Evolutionary conservation across 2,329 filamentous ascomycete genomes (phyloP).

Genomic region (Ascochyta clinopodiicola): DNA sequence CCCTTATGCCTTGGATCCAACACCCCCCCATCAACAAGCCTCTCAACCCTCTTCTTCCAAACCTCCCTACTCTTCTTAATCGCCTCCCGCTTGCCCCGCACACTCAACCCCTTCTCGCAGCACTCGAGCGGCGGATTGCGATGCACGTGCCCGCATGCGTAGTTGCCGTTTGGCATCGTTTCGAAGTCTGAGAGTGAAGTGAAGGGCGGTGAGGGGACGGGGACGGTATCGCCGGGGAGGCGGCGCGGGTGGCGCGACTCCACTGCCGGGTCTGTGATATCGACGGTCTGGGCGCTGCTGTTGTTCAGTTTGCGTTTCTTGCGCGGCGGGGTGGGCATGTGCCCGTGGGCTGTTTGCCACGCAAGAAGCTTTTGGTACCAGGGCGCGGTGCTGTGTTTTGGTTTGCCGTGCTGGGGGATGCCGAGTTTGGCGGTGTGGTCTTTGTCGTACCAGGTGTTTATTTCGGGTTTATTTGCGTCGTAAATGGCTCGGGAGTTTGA

Average conservation of each 20-base stretch:
- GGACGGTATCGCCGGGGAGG: background rate
- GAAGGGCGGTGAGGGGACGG: conserved; percentile 2
- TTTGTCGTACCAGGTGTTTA: conserved; percentile 5
- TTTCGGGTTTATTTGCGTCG: background rate
- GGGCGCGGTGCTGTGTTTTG: background rate
- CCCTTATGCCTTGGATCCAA: conserved; percentile 6
- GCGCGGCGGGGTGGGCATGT: background rate
- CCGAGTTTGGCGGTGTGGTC: background rate
- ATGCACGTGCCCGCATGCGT: background rate
- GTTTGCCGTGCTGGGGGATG: background rate
- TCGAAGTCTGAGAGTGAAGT: background rate
- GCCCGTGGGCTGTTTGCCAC: background rate
- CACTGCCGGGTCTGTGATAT: background rate
- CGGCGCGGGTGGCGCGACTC: background rate
- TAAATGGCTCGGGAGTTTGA: background rate
- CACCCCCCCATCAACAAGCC: background rate
- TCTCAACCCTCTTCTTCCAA: conserved; percentile 1
- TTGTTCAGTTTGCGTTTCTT: background rate
- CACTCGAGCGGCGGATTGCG: background rate
- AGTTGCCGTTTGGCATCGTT: background rate
- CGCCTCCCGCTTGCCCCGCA: background rate
- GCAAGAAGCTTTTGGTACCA: conserved; percentile 1
- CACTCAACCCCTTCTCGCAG: conserved; percentile 3
- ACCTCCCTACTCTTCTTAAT: background rate
- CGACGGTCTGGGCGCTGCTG: background rate